Evolutionary conservation across 1,284 basidiomycete genomes (phyloP).

Genomic region (Trametes sp.): DNA sequence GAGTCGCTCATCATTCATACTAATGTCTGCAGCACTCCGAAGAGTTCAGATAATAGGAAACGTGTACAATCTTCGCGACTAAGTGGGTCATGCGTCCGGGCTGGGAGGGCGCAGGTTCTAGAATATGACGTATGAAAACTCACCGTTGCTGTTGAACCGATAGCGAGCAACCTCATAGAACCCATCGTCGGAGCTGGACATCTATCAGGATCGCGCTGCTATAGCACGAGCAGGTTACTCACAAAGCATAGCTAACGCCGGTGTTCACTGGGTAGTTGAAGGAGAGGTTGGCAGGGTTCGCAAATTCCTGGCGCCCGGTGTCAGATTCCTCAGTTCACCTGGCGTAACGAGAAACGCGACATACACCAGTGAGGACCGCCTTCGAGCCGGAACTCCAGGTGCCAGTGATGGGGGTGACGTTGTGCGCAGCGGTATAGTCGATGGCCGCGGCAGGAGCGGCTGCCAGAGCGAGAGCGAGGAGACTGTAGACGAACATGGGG

Average conservation of each 20-base stretch:
- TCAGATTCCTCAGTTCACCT: constrained; percentile 12
- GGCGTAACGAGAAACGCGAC: constrained; percentile 44
- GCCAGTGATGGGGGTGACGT: constrained; percentile 73
- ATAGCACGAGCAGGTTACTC: constrained; percentile 43
- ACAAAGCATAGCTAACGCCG: constrained; percentile 91
- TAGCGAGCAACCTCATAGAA: constrained; percentile 91
- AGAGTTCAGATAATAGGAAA: too few species aligned
- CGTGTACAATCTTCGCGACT: neutral
- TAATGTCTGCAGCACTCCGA: too few species aligned
- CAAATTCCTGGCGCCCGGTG: constrained; percentile 68
- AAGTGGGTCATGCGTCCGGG: neutral
- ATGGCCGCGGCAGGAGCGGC: constrained; percentile 44
- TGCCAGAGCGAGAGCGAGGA: constrained; percentile 47
- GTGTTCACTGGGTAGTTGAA: constrained; percentile 86
- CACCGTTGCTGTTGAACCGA: constrained; percentile 85
- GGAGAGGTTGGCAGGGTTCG: constrained; percentile 78
- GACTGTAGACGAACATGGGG: constrained; percentile 38
- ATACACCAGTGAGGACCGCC: constrained; percentile 85
- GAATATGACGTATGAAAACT: constrained; percentile 21
- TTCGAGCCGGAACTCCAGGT: constrained; percentile 88
- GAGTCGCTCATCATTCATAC: neutral
- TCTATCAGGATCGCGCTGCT: constrained; percentile 7
- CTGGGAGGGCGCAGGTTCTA: neutral
- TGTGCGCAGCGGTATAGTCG: constrained; percentile 52
- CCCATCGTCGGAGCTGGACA: constrained; percentile 65